Evolutionary conservation across 768 basidiomycete species (phyloP).

Genomic region (Mycena polygramma): DNA sequence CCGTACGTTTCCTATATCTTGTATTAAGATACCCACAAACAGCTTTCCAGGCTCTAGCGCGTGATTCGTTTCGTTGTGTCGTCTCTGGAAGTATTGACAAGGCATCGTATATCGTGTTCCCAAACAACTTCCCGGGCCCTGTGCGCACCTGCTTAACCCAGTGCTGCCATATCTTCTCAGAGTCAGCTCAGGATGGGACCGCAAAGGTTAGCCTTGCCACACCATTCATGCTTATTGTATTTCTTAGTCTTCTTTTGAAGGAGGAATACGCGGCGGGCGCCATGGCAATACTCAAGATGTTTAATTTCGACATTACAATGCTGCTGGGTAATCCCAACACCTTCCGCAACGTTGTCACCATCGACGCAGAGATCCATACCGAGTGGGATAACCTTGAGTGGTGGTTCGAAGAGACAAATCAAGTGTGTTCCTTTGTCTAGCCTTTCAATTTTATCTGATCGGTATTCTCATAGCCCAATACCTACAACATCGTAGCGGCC

Average conservation of each 20-base stretch:
- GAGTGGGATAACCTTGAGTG: conserved; percentile 3
- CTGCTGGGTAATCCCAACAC: conserved; percentile 10
- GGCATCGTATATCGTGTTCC: not conserved
- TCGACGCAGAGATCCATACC: conserved; percentile 4
- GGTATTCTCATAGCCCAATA: conserved; percentile 18
- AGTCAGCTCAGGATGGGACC: conserved; percentile 11
- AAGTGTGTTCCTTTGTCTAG: conserved; percentile 7
- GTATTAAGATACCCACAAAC: not conserved
- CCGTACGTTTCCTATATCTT: conserved; percentile 9
- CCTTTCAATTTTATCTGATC: not conserved
- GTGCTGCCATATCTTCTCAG: conserved; percentile 17
- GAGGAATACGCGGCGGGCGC: not conserved
- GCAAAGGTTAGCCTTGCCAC: conserved; percentile 13
- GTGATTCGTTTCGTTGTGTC: conserved; percentile 15
- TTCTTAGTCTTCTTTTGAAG: conserved; percentile 13
- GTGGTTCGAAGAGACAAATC: conserved; percentile 17
- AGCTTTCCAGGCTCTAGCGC: conserved; percentile 21
- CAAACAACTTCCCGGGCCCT: conserved; percentile 4
- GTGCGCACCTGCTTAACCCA: conserved; percentile 3
- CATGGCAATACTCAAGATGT: conserved; percentile 14
- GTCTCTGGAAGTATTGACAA: conserved; percentile 10
- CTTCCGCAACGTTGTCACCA: conserved; percentile 17
- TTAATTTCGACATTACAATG: conserved; percentile 8
- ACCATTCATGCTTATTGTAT: conserved; percentile 6
- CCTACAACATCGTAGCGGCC: conserved; percentile 19